Conservation (phyloP, 2,329 filamentous ascomycete species). For the Aspergillus pseudoviridinutans region DNA sequence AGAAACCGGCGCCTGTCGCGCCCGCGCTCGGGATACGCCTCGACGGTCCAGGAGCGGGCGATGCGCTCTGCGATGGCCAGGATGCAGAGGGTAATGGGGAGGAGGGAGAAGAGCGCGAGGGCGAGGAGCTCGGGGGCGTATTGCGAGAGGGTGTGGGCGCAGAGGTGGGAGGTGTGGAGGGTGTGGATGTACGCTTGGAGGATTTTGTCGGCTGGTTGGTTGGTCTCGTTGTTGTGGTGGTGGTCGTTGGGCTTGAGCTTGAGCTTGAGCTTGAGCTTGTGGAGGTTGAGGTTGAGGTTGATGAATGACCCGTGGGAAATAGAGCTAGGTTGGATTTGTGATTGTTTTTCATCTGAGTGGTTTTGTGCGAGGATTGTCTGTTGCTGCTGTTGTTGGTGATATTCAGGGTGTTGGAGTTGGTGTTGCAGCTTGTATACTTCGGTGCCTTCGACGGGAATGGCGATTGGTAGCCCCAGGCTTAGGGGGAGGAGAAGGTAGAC, state of each 20-base stretch:
- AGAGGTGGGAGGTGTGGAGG: slow-evolving; percentile 1
- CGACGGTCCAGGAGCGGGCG: not conserved
- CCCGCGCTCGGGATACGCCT: not conserved
- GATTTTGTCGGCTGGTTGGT: not conserved
- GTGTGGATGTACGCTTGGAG: not conserved
- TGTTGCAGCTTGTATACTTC: not conserved
- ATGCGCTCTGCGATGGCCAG: slow-evolving; percentile 7
- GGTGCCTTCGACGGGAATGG: not conserved
- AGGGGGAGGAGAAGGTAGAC: not conserved
- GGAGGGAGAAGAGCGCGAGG: slow-evolving; percentile 4
- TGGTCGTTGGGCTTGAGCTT: not conserved
- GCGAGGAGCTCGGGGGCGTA: slow-evolving; percentile 6
- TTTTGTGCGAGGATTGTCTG: not conserved
- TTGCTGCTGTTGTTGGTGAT: not conserved
- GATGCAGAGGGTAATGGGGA: slow-evolving; percentile 7
- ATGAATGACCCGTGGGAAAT: not conserved
- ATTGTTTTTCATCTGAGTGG: not conserved
- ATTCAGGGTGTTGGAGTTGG: not conserved
- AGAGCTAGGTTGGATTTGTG: no score
- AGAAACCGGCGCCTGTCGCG: not conserved
- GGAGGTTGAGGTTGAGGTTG: not conserved
- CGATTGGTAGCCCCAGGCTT: not conserved
- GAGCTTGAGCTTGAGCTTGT: not conserved
- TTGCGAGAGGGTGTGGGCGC: not conserved
- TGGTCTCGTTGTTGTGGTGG: not conserved